Evolutionary conservation across 2,329 filamentous ascomycete species (phyloP).

Genomic region (Alternaria panax): DNA sequence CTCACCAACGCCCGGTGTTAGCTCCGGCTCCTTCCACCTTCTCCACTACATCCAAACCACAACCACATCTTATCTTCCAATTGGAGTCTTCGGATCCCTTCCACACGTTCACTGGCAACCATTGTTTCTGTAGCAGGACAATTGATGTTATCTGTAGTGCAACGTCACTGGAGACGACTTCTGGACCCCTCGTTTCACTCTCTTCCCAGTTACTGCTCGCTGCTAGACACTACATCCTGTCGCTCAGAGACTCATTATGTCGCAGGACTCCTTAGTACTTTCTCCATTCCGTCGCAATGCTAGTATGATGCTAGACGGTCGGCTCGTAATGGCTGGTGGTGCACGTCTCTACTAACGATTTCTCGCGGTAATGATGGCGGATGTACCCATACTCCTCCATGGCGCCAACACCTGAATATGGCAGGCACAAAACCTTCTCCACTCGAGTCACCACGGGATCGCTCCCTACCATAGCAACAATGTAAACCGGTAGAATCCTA

Average conservation of each 20-base stretch:
- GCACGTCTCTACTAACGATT: not conserved
- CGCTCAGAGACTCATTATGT: not conserved
- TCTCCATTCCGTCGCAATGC: not conserved
- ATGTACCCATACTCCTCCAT: not conserved
- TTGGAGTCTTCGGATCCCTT: not conserved
- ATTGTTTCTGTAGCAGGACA: no score
- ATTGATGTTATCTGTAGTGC: not conserved
- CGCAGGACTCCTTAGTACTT: not conserved
- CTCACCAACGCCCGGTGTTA: not conserved
- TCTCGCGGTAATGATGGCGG: not conserved
- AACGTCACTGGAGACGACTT: not conserved
- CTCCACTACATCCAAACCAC: constrained; percentile 3
- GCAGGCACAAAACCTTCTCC: not conserved
- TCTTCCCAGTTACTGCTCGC: not conserved
- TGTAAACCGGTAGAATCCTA: not conserved
- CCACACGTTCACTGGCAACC: not conserved
- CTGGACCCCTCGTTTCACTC: not conserved
- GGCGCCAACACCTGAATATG: not conserved
- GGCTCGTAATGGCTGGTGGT: not conserved
- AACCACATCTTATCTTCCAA: constrained; percentile 9
- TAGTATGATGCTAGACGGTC: not conserved
- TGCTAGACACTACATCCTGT: not conserved
- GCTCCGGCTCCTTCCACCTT: not conserved
- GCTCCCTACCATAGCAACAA: not conserved
- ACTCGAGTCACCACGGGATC: not conserved